A percentile compares a stretch with the other conserved stretches of the same genome.
phyloP scores from a whole-genome alignment of 2,329 filamentous ascomycete genomes.

The Neofusicoccum sp. region DNA sequence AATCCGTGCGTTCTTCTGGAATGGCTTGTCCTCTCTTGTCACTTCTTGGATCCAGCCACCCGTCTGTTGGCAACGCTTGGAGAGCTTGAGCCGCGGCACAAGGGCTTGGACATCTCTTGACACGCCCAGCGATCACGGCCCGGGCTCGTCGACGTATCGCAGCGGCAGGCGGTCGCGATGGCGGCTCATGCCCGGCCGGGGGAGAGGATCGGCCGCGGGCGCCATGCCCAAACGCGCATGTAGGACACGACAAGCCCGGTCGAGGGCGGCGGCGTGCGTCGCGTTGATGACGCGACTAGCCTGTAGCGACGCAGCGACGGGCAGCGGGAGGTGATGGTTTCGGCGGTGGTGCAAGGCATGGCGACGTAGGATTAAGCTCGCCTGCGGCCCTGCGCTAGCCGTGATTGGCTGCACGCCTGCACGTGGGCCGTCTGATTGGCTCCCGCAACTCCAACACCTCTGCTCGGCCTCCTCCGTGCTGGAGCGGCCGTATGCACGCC shows the following conservation, averaged over 20 bases:
- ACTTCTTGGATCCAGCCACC: not conserved
- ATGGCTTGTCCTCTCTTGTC: not conserved
- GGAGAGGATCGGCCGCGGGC: not conserved
- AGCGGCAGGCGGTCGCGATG: not conserved
- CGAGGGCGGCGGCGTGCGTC: not conserved
- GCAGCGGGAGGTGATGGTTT: not conserved
- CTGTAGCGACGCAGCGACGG: not conserved
- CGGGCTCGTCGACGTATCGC: not conserved
- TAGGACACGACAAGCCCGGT: not conserved
- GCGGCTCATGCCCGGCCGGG: not conserved
- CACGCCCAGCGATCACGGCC: not conserved
- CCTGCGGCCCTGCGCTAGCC: not conserved
- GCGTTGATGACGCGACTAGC: not conserved
- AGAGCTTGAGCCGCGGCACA: not conserved
- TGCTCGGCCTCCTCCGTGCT: not conserved
- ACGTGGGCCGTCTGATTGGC: slow-evolving; percentile 1
- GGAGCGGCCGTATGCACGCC: not conserved
- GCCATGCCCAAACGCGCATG: not conserved
- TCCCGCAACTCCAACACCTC: not conserved
- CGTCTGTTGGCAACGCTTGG: not conserved
- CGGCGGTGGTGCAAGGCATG: not conserved
- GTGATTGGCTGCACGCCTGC: not conserved
- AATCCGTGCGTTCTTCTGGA: not conserved
- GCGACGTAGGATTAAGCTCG: slow-evolving; percentile 3
- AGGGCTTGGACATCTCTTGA: slow-evolving; percentile 6